Base-by-base conservation (phyloP, 345 rosid species). In the Eucalyptus regnans region DNA sequence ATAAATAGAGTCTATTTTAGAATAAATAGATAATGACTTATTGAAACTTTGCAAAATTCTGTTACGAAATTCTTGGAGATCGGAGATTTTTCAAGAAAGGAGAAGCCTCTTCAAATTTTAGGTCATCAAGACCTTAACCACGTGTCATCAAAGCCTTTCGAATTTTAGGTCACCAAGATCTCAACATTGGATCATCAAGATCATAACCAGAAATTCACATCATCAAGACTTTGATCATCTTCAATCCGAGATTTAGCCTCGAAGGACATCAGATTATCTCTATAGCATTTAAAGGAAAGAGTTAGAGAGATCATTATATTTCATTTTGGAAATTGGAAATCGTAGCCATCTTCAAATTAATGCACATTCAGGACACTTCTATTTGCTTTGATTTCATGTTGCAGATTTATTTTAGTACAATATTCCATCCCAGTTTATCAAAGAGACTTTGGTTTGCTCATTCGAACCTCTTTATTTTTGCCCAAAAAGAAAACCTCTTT, bases 11-110 rank as follows among this genome's bases (percentile, higher is more conserved):
- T 0, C 68, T 27, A 62, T 62, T 62, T 62, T 0, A 62, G 7
- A 27, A 29, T 12, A 1, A 27, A 27, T 4, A 62, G 16, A 62
- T 29, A 62, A 62, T 3, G 68, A 62, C 1, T 62, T 29, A 29
- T 12, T 29, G 31, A 62, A 1, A 1, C 17, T 29, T 12, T 29
- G 8, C 2, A 0, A 27, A 62, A 62, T 25, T 58, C 3, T 58
- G 4, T 25, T 12, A 58, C n/a, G 0, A 25, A 58, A 27, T 62
- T 60, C 33, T 29, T 62, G 68, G 68, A n/a, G 2, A 64, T 0
- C 0, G 6, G 33, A 64, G 41, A n/a, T 64, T 64, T 64, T 43
- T 23, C 71, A 88, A 29, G 20, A 0, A n/a, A 64, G 37, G 20
- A 64, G 37, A n/a, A 64, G 10, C 6, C 41, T 64, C 41, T 8